phyloP scores from a whole-genome alignment of 805 yeast species.

The Myxozyma mucilagina region DNA sequence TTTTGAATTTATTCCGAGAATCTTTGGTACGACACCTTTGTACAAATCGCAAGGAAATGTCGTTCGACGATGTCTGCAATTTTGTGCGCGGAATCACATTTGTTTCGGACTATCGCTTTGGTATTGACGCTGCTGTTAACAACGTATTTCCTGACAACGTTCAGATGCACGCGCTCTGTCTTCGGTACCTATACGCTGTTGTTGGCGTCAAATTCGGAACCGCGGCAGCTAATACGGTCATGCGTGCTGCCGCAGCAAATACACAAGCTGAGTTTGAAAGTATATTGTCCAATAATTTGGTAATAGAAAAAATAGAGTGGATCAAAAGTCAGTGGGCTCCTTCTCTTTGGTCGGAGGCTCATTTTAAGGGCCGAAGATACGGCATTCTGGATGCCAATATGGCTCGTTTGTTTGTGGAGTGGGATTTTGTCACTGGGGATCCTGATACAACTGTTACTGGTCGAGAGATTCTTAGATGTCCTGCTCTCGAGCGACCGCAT shows the following conservation, averaged over 20 bases:
- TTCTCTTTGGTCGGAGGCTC: conserved; percentile 18
- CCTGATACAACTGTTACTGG: neutral
- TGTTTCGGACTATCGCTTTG: conserved; percentile 17
- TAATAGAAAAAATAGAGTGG: conserved; percentile 9
- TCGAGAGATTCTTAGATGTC: conserved; percentile 2
- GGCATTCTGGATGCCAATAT: conserved; percentile 19
- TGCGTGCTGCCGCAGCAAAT: conserved; percentile 14
- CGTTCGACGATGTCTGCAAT: conserved; percentile 6
- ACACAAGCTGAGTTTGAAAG: conserved; percentile 9
- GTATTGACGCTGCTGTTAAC: conserved; percentile 8
- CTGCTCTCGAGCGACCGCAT: neutral
- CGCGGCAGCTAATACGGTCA: conserved; percentile 12
- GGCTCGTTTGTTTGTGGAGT: conserved; percentile 17
- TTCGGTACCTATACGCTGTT: conserved; percentile 15
- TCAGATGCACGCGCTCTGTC: conserved; percentile 15
- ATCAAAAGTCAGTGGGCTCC: conserved; percentile 14
- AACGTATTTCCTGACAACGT: conserved; percentile 16
- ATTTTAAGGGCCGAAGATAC: conserved; percentile 12
- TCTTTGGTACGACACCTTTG: conserved; percentile 10
- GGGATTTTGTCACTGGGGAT: conserved; percentile 12
- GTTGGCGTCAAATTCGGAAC: conserved; percentile 12
- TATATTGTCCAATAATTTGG: neutral
- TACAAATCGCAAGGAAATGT: conserved; percentile 5
- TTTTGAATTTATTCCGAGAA: conserved; percentile 7
- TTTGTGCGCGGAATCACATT: conserved; percentile 9